phyloP scores from a whole-genome alignment of 169 alveolate species.

The Fabrea salina region DNA sequence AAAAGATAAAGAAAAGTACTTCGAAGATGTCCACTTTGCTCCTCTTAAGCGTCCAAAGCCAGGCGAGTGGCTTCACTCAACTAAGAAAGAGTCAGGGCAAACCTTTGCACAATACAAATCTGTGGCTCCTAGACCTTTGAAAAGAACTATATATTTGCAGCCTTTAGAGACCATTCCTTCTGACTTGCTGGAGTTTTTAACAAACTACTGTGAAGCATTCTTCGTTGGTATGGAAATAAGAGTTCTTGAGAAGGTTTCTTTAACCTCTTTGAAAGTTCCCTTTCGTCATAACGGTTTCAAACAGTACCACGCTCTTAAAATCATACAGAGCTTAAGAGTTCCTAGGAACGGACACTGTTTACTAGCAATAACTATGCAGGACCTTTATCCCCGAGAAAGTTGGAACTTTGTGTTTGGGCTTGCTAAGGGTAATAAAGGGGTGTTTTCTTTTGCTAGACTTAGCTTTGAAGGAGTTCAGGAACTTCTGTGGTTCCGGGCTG shows the following conservation, averaged over 20 bases:
- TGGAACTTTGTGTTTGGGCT: constrained; percentile 72
- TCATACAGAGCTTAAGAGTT: constrained; percentile 25
- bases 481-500: constrained; percentile 45
- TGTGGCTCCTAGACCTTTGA: not conserved
- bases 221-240: constrained; percentile 27
- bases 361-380: constrained; percentile 28
- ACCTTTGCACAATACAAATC: not conserved
- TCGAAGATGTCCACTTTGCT: not conserved
- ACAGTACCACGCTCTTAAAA: constrained; percentile 40
- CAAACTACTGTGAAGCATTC: constrained; percentile 41
- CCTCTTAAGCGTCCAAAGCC: not conserved
- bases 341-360: constrained; percentile 22
- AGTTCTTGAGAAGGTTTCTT: not conserved
- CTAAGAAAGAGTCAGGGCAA: not conserved
- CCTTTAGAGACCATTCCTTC: constrained; percentile 37
- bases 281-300: not conserved
- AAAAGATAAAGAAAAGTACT: not conserved
- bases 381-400: constrained; percentile 50
- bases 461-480: constrained; percentile 22
- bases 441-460: constrained; percentile 68
- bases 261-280: not conserved
- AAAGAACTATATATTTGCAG: constrained; percentile 40
- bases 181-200: constrained; percentile 13
- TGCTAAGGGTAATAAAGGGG: constrained; percentile 56
- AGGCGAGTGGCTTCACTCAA: not conserved